Percentiles rank a stretch among this genome's conserved stretches.
Conservation (phyloP, 2,329 filamentous ascomycete species). For the Colletotrichum sp. region DNA sequence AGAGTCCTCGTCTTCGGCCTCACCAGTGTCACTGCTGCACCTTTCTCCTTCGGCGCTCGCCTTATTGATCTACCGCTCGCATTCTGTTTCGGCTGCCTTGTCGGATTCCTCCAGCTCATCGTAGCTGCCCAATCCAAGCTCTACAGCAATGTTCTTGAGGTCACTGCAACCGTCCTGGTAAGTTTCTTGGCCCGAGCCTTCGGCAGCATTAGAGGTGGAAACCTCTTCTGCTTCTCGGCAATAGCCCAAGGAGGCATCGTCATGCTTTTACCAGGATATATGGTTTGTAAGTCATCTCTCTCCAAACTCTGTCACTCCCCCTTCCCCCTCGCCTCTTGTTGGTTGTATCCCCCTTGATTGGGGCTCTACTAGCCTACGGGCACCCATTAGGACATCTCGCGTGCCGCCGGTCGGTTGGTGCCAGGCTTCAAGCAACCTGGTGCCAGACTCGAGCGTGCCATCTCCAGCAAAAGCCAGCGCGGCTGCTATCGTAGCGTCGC, state of each 20-base stretch:
- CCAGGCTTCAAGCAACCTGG: not conserved
- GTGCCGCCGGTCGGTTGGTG: not conserved
- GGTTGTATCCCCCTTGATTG: not conserved
- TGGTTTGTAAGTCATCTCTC: conserved; percentile 50
- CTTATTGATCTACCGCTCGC: conserved; percentile 75
- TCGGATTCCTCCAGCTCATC: conserved; percentile 74
- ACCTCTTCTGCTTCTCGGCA: conserved; percentile 69
- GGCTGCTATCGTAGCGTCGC: not conserved
- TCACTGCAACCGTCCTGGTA: conserved; percentile 64
- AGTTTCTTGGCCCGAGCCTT: conserved; percentile 68
- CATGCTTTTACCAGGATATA: conserved; percentile 69
- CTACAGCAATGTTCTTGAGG: conserved; percentile 70
- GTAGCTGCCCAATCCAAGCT: conserved; percentile 72
- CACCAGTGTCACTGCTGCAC: conserved; percentile 73
- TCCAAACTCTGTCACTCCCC: not conserved
- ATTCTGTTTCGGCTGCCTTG: conserved; percentile 72
- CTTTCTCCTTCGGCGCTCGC: conserved; percentile 76
- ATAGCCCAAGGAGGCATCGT: conserved; percentile 70
- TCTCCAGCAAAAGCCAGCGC: not conserved
- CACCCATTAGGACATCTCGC: not conserved
- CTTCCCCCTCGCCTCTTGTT: not conserved
- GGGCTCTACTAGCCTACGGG: not conserved
- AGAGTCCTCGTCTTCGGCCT: conserved; percentile 73
- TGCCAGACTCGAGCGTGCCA: not conserved
- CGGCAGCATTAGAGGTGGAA: conserved; percentile 58